phyloP scores from a whole-genome alignment of 2,329 filamentous ascomycete species.

The Colletotrichum sp. region DNA sequence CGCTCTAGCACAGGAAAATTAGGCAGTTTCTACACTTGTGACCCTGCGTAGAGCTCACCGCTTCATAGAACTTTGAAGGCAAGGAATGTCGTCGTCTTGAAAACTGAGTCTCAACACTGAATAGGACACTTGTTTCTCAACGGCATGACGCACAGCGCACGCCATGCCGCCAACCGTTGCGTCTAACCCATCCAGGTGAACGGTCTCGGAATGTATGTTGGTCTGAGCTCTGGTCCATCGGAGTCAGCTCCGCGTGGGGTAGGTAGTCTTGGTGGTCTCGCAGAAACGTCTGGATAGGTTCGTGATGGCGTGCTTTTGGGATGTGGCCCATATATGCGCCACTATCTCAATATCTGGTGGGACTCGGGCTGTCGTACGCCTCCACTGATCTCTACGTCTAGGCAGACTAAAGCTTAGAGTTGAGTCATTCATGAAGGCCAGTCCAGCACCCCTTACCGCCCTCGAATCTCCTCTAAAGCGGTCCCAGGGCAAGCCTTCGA shows the following conservation, averaged over 20 bases:
- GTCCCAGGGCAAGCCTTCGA: neutral
- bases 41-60: neutral
- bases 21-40: neutral
- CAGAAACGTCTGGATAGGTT: neutral
- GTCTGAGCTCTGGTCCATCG: neutral
- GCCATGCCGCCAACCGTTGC: neutral
- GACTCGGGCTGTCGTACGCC: neutral
- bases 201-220: neutral
- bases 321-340: neutral
- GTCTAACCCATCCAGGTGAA: neutral
- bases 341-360: neutral
- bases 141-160: neutral
- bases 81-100: neutral
- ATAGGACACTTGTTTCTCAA: neutral
- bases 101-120: neutral
- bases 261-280: neutral
- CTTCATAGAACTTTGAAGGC: neutral
- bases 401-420: neutral
- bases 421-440: neutral
- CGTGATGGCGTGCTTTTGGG: neutral
- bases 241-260: neutral
- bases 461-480: neutral
- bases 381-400: neutral
- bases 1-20: too few species aligned
- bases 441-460: neutral